These are phyloP conservation scores for Gelatoporia subvermispora DNA, from an alignment of 768 basidiomycete genomes.

Conservation along the genomic window DNA sequence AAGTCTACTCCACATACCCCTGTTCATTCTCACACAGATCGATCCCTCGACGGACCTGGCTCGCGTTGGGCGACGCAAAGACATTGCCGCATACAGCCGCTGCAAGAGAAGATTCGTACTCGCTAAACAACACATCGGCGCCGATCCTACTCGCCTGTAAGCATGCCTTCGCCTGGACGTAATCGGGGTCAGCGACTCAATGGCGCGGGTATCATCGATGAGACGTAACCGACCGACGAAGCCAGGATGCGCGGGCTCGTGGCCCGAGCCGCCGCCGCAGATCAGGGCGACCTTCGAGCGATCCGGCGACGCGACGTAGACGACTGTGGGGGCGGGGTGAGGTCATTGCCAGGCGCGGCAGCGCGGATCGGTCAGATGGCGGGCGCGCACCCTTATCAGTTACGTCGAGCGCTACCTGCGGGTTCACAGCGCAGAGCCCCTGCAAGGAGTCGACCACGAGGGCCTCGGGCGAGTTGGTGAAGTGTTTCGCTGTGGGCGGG, in stretches of 20 bases:
- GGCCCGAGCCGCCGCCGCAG: conserved; percentile 84
- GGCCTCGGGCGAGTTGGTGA: conserved; percentile 63
- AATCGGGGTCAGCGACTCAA: neutral
- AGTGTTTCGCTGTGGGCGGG: conserved; percentile 53
- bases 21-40: conserved; percentile 68
- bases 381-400: conserved; percentile 63
- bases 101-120: conserved; percentile 13
- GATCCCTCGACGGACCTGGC: conserved; percentile 78
- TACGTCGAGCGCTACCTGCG: conserved; percentile 64
- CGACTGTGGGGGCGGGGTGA: conserved; percentile 36
- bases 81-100: conserved; percentile 85
- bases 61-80: conserved; percentile 86
- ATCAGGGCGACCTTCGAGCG: conserved; percentile 68
- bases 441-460: conserved; percentile 76
- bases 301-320: conserved; percentile 54
- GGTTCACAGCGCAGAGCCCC: conserved; percentile 69
- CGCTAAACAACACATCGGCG: neutral
- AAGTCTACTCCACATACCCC: conserved; percentile 44
- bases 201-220: neutral
- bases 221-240: conserved; percentile 65
- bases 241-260: conserved; percentile 87
- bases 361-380: neutral
- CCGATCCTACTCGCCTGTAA: conserved; percentile 47
- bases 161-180: conserved; percentile 62
- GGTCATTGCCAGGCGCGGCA: neutral